Conservation (phyloP, 2,329 filamentous ascomycete genomes). For the Rhexocercosporidium sp. region DNA sequence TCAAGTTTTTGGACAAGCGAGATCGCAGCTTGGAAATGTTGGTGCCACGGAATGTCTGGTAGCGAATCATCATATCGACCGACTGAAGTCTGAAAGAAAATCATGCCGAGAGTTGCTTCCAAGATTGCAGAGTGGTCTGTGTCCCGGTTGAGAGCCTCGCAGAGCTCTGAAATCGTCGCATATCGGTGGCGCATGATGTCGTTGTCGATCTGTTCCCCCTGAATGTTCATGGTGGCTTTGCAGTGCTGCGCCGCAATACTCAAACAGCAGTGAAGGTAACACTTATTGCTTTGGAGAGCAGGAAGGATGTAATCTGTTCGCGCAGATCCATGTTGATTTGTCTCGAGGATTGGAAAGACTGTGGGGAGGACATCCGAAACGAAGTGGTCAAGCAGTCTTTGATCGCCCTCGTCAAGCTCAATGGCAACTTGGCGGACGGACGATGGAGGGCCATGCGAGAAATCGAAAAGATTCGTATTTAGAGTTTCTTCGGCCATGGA, state of each 20-base stretch:
- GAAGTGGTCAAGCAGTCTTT: constrained; percentile 88
- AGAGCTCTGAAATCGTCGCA: constrained; percentile 84
- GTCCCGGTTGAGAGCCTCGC: constrained; percentile 79
- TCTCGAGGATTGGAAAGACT: constrained; percentile 91
- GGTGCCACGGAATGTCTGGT: constrained; percentile 93
- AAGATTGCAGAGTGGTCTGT: constrained; percentile 86
- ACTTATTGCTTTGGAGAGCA: constrained; percentile 87
- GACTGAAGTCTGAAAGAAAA: constrained; percentile 94
- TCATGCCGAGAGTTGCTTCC: constrained; percentile 91
- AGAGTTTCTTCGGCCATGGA: constrained; percentile 64
- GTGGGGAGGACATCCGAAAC: constrained; percentile 84
- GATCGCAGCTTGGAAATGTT: constrained; percentile 92
- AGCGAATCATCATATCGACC: constrained; percentile 84
- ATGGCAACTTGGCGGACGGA: constrained; percentile 72
- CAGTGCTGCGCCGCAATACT: constrained; percentile 92
- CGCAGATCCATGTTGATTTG: constrained; percentile 83
- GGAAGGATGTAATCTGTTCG: constrained; percentile 84
- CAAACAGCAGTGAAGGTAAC: constrained; percentile 93
- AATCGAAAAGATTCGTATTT: constrained; percentile 84
- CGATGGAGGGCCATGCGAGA: constrained; percentile 70
- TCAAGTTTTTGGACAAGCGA: constrained; percentile 86
- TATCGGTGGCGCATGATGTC: constrained; percentile 94
- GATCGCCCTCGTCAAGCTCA: constrained; percentile 86
- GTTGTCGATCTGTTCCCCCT: constrained; percentile 77
- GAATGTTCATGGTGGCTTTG: constrained; percentile 74